These are phyloP conservation scores for Nothophytophthora sp. DNA, from an alignment of 352 stramenopile genomes.

Conservation along the genomic window DNA sequence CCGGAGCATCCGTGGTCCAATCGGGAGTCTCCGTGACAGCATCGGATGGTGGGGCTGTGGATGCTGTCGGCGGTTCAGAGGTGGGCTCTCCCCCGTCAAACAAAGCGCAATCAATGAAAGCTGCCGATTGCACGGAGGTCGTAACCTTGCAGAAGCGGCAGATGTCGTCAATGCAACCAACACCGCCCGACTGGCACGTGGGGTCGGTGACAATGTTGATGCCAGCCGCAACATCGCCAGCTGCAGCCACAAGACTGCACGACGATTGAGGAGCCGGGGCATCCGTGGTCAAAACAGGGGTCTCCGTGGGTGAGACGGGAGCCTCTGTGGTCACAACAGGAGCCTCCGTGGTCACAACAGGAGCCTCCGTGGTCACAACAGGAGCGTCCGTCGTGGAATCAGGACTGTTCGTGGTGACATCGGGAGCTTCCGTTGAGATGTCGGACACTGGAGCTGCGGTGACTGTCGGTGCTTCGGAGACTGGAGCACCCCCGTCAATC, in stretches of 20 bases:
- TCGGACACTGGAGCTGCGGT: not conserved
- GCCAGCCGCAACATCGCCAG: no score
- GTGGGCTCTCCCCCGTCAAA: no score
- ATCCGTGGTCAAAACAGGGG: not conserved
- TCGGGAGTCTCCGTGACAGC: slow-evolving; percentile 1
- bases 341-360: not conserved
- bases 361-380: not conserved
- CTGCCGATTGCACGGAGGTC: no score
- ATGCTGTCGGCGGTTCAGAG: no score
- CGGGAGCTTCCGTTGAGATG: not conserved
- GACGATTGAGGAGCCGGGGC: no score
- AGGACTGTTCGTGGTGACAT: not conserved
- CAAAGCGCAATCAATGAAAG: no score
- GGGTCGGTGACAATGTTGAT: no score
- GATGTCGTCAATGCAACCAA: no score
- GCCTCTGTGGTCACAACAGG: not conserved
- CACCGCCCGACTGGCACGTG: no score
- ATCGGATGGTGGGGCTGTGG: not conserved
- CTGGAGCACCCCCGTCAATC: not conserved
- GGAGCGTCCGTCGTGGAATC: not conserved
- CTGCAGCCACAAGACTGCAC: no score
- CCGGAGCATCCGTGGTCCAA: not conserved
- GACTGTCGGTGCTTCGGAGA: not conserved
- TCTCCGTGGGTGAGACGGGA: not conserved
- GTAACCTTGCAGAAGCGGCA: no score